Percentiles rank a stretch among this genome's conserved stretches.
Conservation (phyloP, 306 rosid genomes). For the Fragaria nilgerrensis region DNA sequence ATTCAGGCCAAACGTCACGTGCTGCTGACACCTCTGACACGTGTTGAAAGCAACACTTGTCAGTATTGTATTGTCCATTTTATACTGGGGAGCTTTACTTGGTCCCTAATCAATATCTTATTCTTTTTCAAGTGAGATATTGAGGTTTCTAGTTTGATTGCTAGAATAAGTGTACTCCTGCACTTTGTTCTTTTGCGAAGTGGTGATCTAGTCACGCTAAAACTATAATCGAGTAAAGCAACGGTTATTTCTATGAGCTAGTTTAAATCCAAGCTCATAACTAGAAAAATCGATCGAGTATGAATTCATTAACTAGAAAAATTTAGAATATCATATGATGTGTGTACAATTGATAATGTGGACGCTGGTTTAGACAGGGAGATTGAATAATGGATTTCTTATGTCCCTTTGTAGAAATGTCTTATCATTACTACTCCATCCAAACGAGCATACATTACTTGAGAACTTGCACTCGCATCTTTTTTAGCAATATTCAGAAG, state of each 20-base stretch:
- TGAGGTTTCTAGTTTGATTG: background rate
- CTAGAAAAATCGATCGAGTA: too few relatives aligned
- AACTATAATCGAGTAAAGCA: background rate
- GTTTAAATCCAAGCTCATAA: too few relatives aligned
- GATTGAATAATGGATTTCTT: background rate
- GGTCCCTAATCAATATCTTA: background rate
- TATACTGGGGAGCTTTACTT: background rate
- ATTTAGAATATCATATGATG: too few relatives aligned
- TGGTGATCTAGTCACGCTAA: background rate
- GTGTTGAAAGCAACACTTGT: background rate
- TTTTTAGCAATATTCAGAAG: background rate
- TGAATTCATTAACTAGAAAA: too few relatives aligned
- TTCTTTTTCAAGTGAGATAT: background rate
- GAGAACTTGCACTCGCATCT: background rate
- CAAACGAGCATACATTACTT: background rate
- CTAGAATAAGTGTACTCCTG: background rate
- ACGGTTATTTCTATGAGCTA: too few relatives aligned
- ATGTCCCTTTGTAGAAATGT: background rate
- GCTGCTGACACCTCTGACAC: conserved; percentile 11
- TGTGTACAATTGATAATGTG: too few relatives aligned
- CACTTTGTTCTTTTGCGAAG: background rate
- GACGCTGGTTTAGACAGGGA: too few relatives aligned
- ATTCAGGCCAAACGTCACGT: conserved; percentile 3
- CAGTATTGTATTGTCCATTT: background rate
- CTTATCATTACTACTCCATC: background rate